Evolutionary conservation across 208 protist genomes (phyloP), one percentile per base, ranked within the genome.

Genomic region (Balamuthia mandrillaris): DNA sequence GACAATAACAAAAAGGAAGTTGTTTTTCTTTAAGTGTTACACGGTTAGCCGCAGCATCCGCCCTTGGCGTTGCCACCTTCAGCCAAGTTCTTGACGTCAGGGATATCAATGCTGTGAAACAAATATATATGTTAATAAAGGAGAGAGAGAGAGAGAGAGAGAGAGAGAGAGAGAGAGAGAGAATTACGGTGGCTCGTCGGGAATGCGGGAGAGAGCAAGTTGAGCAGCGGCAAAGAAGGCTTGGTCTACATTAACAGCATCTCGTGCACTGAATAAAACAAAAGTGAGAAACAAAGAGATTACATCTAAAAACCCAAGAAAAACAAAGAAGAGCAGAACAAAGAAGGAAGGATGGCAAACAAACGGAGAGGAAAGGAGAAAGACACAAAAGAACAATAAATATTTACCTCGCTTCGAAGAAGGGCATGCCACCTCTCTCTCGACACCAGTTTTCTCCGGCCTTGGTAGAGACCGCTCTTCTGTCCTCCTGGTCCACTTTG

Each of bases 231-330:
- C 74, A 39, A 45, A 58, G 75, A 88, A 88, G 12, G 85, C 85
- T 77, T 82, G 42, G 35, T 84, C 75, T 3, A 88, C 85, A 52
- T 88, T 88, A 27, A 35, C 45, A 4, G 66, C 41, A 42, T 88
- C 85, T 68, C 86, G 86, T 33, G 85, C 85, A 85, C 75, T 86
- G 24, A n/a, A 4, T 29, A 14, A 49, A 16, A 7, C n/a, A 24
- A 0, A 31, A 35, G 14, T 16, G 24, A 21, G 24, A 68, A 35
- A 5, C 14, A 45, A 39, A 72, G 6, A 63, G 18, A 58, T 10
- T 51, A 33, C n/a, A n/a, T n/a, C n/a, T n/a, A n/a, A n/a, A n/a
- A n/a, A n/a, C n/a, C n/a, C n/a, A n/a, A n/a, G n/a, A n/a, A n/a
- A n/a, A n/a, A n/a, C n/a, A n/a, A n/a, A n/a, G n/a, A n/a, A n/a